Evolutionary conservation across 2,329 filamentous ascomycete species (phyloP).

Genomic region (Pezicula neosporulosa): DNA sequence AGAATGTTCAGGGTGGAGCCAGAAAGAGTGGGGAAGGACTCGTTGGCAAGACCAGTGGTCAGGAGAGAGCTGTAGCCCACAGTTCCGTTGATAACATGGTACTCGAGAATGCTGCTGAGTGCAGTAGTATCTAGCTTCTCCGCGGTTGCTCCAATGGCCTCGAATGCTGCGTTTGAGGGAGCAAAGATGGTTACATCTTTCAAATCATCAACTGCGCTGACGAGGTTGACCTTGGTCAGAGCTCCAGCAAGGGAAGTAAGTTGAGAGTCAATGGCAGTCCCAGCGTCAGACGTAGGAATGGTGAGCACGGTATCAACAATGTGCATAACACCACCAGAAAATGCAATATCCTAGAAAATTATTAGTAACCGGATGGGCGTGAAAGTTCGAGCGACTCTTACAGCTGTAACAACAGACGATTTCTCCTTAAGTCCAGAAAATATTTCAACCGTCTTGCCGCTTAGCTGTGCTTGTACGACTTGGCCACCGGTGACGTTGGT

Average conservation of each 20-base stretch:
- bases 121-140: conserved; percentile 15
- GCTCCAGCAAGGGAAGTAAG: conserved; percentile 30
- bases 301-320: conserved; percentile 47
- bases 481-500: conserved; percentile 46
- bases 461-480: conserved; percentile 35
- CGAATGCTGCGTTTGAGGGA: conserved; percentile 27
- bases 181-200: conserved; percentile 46
- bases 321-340: conserved; percentile 45
- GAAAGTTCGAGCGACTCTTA: background rate
- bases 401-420: conserved; percentile 32
- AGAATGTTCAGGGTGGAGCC: conserved; percentile 23
- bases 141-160: conserved; percentile 25
- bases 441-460: conserved; percentile 33
- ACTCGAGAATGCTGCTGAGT: conserved; percentile 24
- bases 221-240: conserved; percentile 24
- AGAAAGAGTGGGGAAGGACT: conserved; percentile 19
- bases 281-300: conserved; percentile 34
- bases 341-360: conserved; percentile 34
- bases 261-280: conserved; percentile 29
- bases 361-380: background rate
- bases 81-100: conserved; percentile 27
- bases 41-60: conserved; percentile 31
- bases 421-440: conserved; percentile 34
- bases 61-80: conserved; percentile 25
- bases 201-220: conserved; percentile 32